These are phyloP conservation scores for Termitomyces sp. DNA, from an alignment of 768 basidiomycete genomes.

Conservation along the genomic window DNA sequence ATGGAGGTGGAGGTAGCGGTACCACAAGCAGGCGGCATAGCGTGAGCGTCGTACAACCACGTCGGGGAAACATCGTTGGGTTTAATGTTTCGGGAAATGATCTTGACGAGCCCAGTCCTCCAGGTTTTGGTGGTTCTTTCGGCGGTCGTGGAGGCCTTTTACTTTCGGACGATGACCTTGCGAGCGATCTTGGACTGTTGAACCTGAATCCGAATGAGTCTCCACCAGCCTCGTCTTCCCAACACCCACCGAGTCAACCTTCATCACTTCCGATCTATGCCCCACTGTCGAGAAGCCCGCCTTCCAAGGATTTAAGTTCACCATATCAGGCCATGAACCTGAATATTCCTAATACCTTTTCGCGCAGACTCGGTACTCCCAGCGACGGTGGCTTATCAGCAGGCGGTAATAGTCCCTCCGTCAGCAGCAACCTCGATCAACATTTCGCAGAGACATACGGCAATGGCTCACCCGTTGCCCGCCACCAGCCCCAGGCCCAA, in stretches of 20 bases:
- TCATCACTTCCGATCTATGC: constrained; percentile 77
- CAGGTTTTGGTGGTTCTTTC: constrained; percentile 29
- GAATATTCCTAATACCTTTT: constrained; percentile 45
- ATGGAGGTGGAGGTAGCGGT: constrained; percentile 65
- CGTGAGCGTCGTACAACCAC: constrained; percentile 78
- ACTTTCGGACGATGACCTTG: constrained; percentile 79
- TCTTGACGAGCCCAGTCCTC: constrained; percentile 30
- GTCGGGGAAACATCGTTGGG: constrained; percentile 61
- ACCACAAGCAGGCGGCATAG: constrained; percentile 82
- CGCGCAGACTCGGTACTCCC: constrained; percentile 57
- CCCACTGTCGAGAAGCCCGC: constrained; percentile 61
- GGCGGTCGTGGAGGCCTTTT: constrained; percentile 57
- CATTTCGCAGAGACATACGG: constrained; percentile 37
- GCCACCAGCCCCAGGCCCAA: constrained; percentile 20
- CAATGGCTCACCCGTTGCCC: constrained; percentile 23
- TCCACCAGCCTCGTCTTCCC: constrained; percentile 35
- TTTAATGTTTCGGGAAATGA: constrained; percentile 60
- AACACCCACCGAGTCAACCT: constrained; percentile 62
- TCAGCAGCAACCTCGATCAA: constrained; percentile 42
- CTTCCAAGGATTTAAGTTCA: constrained; percentile 47
- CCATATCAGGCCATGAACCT: constrained; percentile 63
- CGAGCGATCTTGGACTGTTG: constrained; percentile 63
- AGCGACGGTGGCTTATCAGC: constrained; percentile 59
- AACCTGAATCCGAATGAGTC: constrained; percentile 48
- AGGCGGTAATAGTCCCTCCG: constrained; percentile 45